phyloP scores from a whole-genome alignment of 169 alveolate species.

The Toxoplasma gondii region DNA sequence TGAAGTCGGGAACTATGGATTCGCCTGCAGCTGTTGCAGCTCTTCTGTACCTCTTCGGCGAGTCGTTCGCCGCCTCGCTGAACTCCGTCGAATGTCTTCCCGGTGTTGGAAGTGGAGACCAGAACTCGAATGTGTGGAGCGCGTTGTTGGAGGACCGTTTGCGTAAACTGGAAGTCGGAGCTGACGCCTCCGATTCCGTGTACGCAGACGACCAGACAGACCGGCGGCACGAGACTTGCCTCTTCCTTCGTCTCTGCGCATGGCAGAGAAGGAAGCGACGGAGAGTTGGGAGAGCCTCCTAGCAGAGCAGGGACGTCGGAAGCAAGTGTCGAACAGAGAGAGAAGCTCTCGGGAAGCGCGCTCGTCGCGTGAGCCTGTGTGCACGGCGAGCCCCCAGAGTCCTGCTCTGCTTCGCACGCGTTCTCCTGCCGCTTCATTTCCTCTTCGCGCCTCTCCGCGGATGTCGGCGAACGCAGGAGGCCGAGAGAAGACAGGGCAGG shows the following conservation, averaged over 20 bases:
- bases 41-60: not conserved
- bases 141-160: not conserved
- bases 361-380: too few species aligned
- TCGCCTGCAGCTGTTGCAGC: too few species aligned
- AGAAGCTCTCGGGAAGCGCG: too few species aligned
- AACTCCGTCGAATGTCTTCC: slow-evolving; percentile 22
- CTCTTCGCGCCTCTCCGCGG: too few species aligned
- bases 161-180: slow-evolving; percentile 9
- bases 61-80: slow-evolving; percentile 8
- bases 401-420: too few species aligned
- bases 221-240: not conserved
- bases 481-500: not conserved
- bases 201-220: slow-evolving; percentile 21
- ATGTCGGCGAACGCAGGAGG: too few species aligned
- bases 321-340: too few species aligned
- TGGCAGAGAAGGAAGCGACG: not conserved
- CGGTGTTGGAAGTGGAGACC: slow-evolving; percentile 25
- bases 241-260: not conserved
- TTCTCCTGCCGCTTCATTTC: too few species aligned
- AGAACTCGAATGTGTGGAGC: not conserved
- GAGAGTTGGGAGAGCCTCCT: not conserved
- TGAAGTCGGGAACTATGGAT: too few species aligned
- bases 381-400: too few species aligned
- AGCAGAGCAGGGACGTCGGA: too few species aligned
- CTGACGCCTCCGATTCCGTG: slow-evolving; percentile 14